phyloP scores from a whole-genome alignment of 2,329 filamentous ascomycete genomes.

The Falciphora oryzae region DNA sequence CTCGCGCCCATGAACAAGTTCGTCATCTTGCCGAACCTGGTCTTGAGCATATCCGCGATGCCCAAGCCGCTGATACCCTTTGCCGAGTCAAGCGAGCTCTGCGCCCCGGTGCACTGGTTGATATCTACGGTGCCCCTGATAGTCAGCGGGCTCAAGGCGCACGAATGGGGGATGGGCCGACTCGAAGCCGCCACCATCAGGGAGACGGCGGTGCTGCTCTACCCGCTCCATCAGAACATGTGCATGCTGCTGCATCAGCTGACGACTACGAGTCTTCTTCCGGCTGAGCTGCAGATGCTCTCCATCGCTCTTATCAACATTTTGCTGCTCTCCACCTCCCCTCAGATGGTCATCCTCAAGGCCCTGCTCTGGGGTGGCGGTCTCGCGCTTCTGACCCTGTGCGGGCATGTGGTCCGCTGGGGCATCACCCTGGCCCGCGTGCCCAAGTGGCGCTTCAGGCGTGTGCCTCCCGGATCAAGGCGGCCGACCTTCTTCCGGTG shows the following conservation, averaged over 20 bases:
- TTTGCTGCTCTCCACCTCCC: slow-evolving; percentile 68
- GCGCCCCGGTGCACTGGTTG: slow-evolving; percentile 71
- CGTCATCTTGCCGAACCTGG: slow-evolving; percentile 69
- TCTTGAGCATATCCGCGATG: slow-evolving; percentile 73
- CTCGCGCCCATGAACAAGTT: slow-evolving; percentile 57
- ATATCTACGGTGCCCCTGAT: slow-evolving; percentile 66
- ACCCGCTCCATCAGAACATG: slow-evolving; percentile 76
- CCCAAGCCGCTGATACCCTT: slow-evolving; percentile 68
- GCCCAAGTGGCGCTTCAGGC: slow-evolving; percentile 82
- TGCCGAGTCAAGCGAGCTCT: slow-evolving; percentile 47
- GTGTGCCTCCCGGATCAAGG: slow-evolving; percentile 35
- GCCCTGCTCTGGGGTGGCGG: slow-evolving; percentile 82
- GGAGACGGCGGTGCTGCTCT: slow-evolving; percentile 43
- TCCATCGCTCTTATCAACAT: slow-evolving; percentile 79
- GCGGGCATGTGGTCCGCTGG: slow-evolving; percentile 71
- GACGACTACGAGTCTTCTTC: slow-evolving; percentile 81
- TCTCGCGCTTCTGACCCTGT: slow-evolving; percentile 65
- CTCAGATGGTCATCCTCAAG: slow-evolving; percentile 81
- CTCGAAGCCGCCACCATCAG: slow-evolving; percentile 14
- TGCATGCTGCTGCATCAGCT: slow-evolving; percentile 70
- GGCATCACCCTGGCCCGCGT: slow-evolving; percentile 81
- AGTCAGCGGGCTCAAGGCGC: slow-evolving; percentile 19
- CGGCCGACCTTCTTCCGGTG: slow-evolving; percentile 38
- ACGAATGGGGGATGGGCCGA: slow-evolving; percentile 7
- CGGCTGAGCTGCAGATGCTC: slow-evolving; percentile 81